Evolutionary conservation across 257 asterid genomes (phyloP).

Genomic region (Scutellaria baicalensis): DNA sequence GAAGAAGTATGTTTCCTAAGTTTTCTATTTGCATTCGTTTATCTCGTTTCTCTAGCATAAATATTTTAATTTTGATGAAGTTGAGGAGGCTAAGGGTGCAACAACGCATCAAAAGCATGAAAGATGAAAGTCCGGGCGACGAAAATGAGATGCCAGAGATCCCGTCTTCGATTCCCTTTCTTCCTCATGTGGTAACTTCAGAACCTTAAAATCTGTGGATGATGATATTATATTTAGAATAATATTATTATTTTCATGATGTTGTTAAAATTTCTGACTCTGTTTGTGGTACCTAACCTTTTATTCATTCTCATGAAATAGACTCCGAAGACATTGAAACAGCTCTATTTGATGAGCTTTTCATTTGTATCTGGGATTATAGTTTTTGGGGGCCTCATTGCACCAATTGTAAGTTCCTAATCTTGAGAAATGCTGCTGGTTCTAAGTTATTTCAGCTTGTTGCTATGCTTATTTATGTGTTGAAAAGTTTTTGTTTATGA

Average conservation of each 20-base stretch:
- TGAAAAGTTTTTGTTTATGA: neutral
- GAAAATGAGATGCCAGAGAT: conserved; percentile 90
- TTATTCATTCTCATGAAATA: conserved; percentile 22
- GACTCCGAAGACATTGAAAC: conserved; percentile 82
- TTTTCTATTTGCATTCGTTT: neutral
- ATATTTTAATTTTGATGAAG: conserved; percentile 20
- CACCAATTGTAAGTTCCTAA: conserved; percentile 71
- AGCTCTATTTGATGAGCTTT: conserved; percentile 84
- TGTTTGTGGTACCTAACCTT: conserved; percentile 8
- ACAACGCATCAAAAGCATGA: conserved; percentile 50
- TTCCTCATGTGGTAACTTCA: conserved; percentile 69
- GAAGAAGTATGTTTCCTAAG: conserved; percentile 61
- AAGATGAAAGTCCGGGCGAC: conserved; percentile 25
- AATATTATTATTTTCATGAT: neutral
- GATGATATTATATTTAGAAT: neutral
- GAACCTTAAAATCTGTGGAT: conserved; percentile 3
- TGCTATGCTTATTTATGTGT: too few species aligned
- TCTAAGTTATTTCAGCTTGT: too few species aligned
- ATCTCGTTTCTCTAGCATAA: neutral
- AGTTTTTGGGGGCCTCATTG: conserved; percentile 77
- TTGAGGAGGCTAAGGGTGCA: conserved; percentile 86
- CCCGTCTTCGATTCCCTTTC: conserved; percentile 86
- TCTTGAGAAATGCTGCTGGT: neutral
- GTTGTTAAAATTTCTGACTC: neutral
- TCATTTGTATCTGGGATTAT: conserved; percentile 73